Evolutionary conservation across 208 protist species (phyloP).

Genomic region (Tritrichomonas musculus): DNA sequence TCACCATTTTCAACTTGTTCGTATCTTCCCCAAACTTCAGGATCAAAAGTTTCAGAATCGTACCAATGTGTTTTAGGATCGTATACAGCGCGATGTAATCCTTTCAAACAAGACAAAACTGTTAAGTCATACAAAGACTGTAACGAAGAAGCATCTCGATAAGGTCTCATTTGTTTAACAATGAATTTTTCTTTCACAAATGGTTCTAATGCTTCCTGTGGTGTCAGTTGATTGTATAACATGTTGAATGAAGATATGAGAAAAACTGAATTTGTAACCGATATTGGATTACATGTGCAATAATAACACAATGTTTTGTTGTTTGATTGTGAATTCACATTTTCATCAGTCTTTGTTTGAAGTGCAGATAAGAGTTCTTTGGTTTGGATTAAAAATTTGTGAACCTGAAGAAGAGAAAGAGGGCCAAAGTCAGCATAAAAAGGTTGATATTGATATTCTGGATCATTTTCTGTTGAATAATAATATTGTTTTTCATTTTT

Average conservation of each 20-base stretch:
- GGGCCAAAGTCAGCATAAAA: neutral
- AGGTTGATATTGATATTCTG: neutral
- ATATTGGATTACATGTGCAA: neutral
- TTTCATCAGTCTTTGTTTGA: no score
- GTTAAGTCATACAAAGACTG: slow-evolving; percentile 61
- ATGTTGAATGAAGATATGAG: neutral
- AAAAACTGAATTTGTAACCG: neutral
- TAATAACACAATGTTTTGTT: neutral
- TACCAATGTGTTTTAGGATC: slow-evolving; percentile 64
- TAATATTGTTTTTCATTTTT: neutral
- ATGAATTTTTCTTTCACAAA: neutral
- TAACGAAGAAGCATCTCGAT: slow-evolving; percentile 76
- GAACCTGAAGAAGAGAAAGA: neutral
- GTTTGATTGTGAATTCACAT: neutral
- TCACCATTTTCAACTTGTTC: slow-evolving; percentile 74
- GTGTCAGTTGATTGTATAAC: neutral
- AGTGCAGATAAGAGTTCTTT: neutral
- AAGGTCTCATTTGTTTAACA: no score
- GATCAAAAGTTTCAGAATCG: slow-evolving; percentile 69
- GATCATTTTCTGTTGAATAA: neutral
- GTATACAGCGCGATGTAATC: slow-evolving; percentile 62
- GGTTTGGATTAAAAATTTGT: neutral
- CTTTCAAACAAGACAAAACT: slow-evolving; percentile 64
- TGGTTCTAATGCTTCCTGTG: neutral
- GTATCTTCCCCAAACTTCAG: slow-evolving; percentile 67